Base-by-base conservation (phyloP, 1,284 basidiomycete species). In the Porogramme epimiltina region DNA sequence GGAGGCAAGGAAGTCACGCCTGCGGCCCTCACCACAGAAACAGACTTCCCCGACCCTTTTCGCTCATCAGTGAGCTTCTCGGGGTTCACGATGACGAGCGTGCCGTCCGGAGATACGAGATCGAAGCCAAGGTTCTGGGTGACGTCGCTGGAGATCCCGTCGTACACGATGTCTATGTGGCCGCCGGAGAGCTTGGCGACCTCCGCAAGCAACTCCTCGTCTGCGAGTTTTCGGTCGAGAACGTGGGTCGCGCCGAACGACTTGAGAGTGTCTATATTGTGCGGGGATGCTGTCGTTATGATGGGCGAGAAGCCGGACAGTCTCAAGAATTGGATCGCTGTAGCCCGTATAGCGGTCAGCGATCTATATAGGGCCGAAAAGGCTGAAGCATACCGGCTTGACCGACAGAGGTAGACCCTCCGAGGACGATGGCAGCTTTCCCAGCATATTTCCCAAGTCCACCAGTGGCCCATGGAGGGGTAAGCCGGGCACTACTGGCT, bases 241-340 rank as follows among this genome's bases (percentile, higher is more conserved):
- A 60, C 49, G 31, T 64, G 59, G 16, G 48, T 55, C 56, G 62
- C 54, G 11, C 60, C 59, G 28, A 59, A 58, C 0, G 61, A 54
- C 51, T 67, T 69, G 70, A 54, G 42, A 42, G 78, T 77, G 8
- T 78, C 66, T 1, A 67, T 68, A 57, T 81, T 73, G 49, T 71
- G 69, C 8, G 65, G 52, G 5, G 78, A 80, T 4, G 76, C 67
- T 3, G 77, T 79, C 2, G 74, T 68, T 52, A 81, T 71, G 53
- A 80, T 76, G 4, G 71, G 71, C 2, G 69, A 72, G 62, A 80
- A 78, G 0, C 79, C 78, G 0, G 76, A 73, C 15, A 77, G 56
- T 46, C 68, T 71, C 10, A 73, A 73, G 20, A 78, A 62, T 61
- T 80, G 78, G 28, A 78, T 70, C 1, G 62, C 66, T 62, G 43